phyloP scores from a whole-genome alignment of 2,329 filamentous ascomycete genomes.

The Fusarium sp. region DNA sequence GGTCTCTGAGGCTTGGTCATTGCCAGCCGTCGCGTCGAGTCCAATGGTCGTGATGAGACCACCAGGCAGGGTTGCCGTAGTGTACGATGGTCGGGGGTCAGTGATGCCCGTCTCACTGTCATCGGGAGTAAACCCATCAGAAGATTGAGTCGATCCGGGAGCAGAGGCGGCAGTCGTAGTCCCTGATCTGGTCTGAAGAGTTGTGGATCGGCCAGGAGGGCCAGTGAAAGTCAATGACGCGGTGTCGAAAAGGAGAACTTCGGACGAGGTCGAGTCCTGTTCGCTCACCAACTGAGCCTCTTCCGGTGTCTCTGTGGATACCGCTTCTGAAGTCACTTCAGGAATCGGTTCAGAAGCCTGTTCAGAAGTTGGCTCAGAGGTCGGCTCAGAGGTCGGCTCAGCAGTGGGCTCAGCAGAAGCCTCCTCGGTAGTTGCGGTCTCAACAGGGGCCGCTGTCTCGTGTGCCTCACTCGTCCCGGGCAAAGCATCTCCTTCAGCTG shows the following conservation, averaged over 20 bases:
- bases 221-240: slow-evolving; percentile 35
- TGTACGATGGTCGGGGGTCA: slow-evolving; percentile 27
- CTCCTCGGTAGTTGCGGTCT: slow-evolving; percentile 1
- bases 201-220: slow-evolving; percentile 30
- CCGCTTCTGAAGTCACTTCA: slow-evolving; percentile 1
- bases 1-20: slow-evolving; percentile 34
- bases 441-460: slow-evolving; percentile 14
- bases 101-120: slow-evolving; percentile 30
- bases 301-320: slow-evolving; percentile 16
- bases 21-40: slow-evolving; percentile 36
- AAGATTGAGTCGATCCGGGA: slow-evolving; percentile 31
- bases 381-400: slow-evolving; percentile 16
- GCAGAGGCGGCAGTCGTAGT: slow-evolving; percentile 34
- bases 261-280: slow-evolving; percentile 20
- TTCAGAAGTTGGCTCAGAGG: background rate
- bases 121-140: slow-evolving; percentile 15
- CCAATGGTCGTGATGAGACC: slow-evolving; percentile 37
- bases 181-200: slow-evolving; percentile 31
- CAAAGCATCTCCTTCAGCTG: slow-evolving; percentile 19
- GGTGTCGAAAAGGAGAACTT: slow-evolving; percentile 36
- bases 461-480: slow-evolving; percentile 19
- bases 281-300: slow-evolving; percentile 11
- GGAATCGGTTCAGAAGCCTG: background rate
- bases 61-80: slow-evolving; percentile 38
- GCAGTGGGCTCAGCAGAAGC: background rate